Conservation (phyloP, 1,139 yeast genomes). For the Hanseniaspora gamundiae region DNA sequence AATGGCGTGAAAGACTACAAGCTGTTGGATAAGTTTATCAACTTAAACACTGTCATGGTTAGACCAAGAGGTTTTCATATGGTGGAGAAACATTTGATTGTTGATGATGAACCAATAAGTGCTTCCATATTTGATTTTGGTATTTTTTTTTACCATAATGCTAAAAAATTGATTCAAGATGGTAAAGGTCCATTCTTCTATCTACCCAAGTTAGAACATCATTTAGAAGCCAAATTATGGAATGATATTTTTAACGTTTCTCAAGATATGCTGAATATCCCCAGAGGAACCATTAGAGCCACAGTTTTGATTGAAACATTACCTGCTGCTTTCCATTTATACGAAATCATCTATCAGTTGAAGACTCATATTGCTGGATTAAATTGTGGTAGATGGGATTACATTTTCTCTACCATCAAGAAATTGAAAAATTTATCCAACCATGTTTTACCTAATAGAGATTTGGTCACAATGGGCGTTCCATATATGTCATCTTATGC, state of each 20-base stretch:
- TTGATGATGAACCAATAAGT: slow-evolving; percentile 65
- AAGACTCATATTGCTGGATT: slow-evolving; percentile 58
- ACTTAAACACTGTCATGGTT: slow-evolving; percentile 62
- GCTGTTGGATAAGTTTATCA: slow-evolving; percentile 34
- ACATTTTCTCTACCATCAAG: slow-evolving; percentile 57
- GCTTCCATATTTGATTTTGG: slow-evolving; percentile 75
- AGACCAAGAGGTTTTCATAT: slow-evolving; percentile 87
- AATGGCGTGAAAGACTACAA: slow-evolving; percentile 37
- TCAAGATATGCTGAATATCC: slow-evolving; percentile 51
- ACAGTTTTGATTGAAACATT: slow-evolving; percentile 60
- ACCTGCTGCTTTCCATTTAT: slow-evolving; percentile 66
- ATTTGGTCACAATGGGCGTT: slow-evolving; percentile 64
- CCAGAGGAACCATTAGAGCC: slow-evolving; percentile 63
- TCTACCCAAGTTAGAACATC: slow-evolving; percentile 72
- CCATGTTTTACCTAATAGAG: slow-evolving; percentile 57
- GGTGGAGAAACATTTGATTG: slow-evolving; percentile 56
- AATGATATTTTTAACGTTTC: slow-evolving; percentile 60
- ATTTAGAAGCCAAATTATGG: slow-evolving; percentile 65
- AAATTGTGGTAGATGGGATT: slow-evolving; percentile 72
- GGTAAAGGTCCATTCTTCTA: slow-evolving; percentile 70
- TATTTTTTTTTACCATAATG: slow-evolving; percentile 60
- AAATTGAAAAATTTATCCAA: slow-evolving; percentile 47
- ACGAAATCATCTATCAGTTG: slow-evolving; percentile 56
- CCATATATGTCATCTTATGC: slow-evolving; percentile 70
- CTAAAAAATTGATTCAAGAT: slow-evolving; percentile 40